Base-by-base conservation (phyloP, 352 stramenopile species). In the Globisporangium cederbergense region DNA sequence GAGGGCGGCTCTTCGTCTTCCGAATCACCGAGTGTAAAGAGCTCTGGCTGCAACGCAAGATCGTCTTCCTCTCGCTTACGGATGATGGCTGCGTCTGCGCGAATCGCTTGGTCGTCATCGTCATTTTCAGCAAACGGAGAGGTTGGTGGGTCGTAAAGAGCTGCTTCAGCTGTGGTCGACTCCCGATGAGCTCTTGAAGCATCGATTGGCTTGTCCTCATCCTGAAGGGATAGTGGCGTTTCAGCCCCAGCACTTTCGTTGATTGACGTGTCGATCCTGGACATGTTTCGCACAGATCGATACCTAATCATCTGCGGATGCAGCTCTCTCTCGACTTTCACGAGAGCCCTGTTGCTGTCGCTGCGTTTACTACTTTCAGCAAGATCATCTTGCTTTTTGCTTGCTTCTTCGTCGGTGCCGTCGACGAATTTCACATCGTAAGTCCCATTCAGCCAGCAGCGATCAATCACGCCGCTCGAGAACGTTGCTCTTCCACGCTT, bases 401-500 rank as follows among this genome's bases (percentile, higher is more conserved):
- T 30, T 14, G 25, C 25, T 28, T 42, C 20, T 18, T 20, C 20
- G 14, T 10, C 36, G 3, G 20, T 10, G 7, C 10, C 6, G 7
- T 49, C 20, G 55, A 22, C 14, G 43, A 66, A 61, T 6, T 47
- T 42, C 18, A 74, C 58, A 52, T 74, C 68, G 55, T 71, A 74
- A 18, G 68, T 68, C 8, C 64, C 68, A 49, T 74, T 66, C 3
- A 71, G 47, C 16, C 55, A 69, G 55, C 55, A 70, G 11, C 68
- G 58, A 10, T 62, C 28, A 25, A 74, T 67, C 14, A 59, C 57
- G 2, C 54, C 68, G n/a, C 18, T 36, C 22, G 58, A 70, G 52
- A 63, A 66, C 11, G 57, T 53, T 10, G 58, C 9, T 25, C 64
- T 45, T 0, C 43, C 52, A 2, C 47, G 25, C 38, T 60, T 47